Percentiles rank a stretch among this genome's conserved stretches.
phyloP scores from a whole-genome alignment of 495 filamentous ascomycete species.

The Penicillium diatomitis region DNA sequence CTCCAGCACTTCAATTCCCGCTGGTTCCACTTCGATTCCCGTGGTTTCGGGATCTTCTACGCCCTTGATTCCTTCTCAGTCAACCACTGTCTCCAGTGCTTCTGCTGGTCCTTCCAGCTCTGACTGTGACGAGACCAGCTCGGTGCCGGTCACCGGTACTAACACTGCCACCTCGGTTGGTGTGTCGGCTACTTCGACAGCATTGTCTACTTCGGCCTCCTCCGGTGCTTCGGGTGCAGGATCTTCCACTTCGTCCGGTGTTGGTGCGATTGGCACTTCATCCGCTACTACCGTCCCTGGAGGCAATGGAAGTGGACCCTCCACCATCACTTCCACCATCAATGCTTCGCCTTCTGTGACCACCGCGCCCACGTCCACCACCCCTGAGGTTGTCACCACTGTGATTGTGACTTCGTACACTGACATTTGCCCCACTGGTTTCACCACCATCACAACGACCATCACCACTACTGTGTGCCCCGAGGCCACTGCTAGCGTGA shows the following conservation, averaged over 20 bases:
- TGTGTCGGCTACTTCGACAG: background rate
- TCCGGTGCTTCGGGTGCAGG: background rate
- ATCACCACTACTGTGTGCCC: slow-evolving; percentile 33
- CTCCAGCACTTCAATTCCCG: background rate
- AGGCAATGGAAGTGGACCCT: slow-evolving; percentile 5
- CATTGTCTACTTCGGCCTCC: background rate
- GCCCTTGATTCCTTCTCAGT: background rate
- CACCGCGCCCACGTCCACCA: slow-evolving; percentile 26
- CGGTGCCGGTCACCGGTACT: background rate
- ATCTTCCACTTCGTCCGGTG: background rate
- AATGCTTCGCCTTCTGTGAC: slow-evolving; percentile 38
- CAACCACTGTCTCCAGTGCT: background rate
- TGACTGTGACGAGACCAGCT: background rate
- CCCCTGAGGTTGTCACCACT: slow-evolving; percentile 23
- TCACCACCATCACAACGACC: slow-evolving; percentile 36
- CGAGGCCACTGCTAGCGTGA: slow-evolving; percentile 14
- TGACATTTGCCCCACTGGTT: slow-evolving; percentile 36
- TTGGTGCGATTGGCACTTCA: background rate
- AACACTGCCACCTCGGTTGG: background rate
- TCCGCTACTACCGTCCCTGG: background rate
- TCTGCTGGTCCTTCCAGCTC: background rate
- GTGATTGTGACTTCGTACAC: slow-evolving; percentile 35
- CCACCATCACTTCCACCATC: slow-evolving; percentile 10
- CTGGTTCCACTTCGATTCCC: background rate
- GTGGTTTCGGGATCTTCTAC: background rate